Conservation (phyloP, 2,329 filamentous ascomycete genomes). For the Colletotrichum trifolii region DNA sequence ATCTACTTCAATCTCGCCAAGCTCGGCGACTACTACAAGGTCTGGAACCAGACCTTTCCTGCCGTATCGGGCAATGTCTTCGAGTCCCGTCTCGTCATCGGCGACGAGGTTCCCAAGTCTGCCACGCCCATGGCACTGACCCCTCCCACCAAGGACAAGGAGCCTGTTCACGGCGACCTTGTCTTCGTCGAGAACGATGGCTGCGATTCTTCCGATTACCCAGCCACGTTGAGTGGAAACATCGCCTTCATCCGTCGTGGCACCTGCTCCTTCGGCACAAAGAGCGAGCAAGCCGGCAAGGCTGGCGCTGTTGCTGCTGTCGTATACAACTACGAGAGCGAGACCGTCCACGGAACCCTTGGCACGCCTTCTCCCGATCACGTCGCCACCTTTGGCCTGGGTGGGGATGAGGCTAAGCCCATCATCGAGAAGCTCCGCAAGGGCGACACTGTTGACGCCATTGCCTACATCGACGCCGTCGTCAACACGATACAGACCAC, state of each 20-base stretch:
- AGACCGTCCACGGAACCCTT: constrained; percentile 74
- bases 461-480: constrained; percentile 69
- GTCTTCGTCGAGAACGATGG: constrained; percentile 72
- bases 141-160: constrained; percentile 69
- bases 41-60: constrained; percentile 72
- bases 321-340: constrained; percentile 78
- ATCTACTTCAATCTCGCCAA: constrained; percentile 65
- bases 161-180: constrained; percentile 69
- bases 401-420: constrained; percentile 66
- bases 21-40: constrained; percentile 70
- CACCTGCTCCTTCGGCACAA: constrained; percentile 76
- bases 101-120: constrained; percentile 59
- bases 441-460: constrained; percentile 62
- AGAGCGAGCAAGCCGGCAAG: constrained; percentile 74
- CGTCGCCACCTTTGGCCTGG: constrained; percentile 76
- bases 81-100: constrained; percentile 68
- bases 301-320: constrained; percentile 78
- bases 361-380: constrained; percentile 69
- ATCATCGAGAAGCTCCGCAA: constrained; percentile 64
- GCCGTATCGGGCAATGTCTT: constrained; percentile 70
- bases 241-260: constrained; percentile 80
- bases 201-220: constrained; percentile 73
- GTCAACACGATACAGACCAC: constrained; percentile 64
- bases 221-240: constrained; percentile 65
- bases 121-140: constrained; percentile 72